Evolutionary conservation across 2,329 filamentous ascomycete species (phyloP).

Genomic region (Plectosphaerella sp.): DNA sequence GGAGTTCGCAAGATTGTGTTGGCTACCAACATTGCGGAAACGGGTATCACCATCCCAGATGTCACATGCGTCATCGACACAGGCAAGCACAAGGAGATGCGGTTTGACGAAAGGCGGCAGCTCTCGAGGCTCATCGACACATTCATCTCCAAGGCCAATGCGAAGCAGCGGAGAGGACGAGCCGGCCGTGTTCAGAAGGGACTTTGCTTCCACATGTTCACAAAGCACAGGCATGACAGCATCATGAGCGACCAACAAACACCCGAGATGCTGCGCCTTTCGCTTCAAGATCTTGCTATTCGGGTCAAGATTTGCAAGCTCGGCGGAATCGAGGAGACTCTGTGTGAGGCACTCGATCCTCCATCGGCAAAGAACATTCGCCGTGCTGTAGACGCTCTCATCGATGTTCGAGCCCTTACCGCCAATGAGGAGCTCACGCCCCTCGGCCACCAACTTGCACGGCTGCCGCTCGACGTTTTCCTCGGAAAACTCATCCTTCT

Average conservation of each 20-base stretch:
- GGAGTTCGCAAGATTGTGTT: slow-evolving; percentile 90
- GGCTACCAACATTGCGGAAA: slow-evolving; percentile 97
- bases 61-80: slow-evolving; percentile 96
- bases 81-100: slow-evolving; percentile 95
- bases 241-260: slow-evolving; percentile 89
- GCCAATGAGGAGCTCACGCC: slow-evolving; percentile 77
- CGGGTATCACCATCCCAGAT: slow-evolving; percentile 96
- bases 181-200: slow-evolving; percentile 94
- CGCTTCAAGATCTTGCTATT: slow-evolving; percentile 90
- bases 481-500: slow-evolving; percentile 89
- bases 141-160: slow-evolving; percentile 93
- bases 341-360: slow-evolving; percentile 83
- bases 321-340: slow-evolving; percentile 85
- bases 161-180: slow-evolving; percentile 88
- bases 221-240: slow-evolving; percentile 80
- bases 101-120: slow-evolving; percentile 90
- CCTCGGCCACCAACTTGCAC: slow-evolving; percentile 80
- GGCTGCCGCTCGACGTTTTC: slow-evolving; percentile 88
- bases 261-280: slow-evolving; percentile 91
- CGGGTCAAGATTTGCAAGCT: slow-evolving; percentile 97
- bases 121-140: slow-evolving; percentile 87
- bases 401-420: slow-evolving; percentile 89
- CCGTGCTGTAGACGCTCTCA: slow-evolving; percentile 83
- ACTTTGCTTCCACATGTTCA: slow-evolving; percentile 94
- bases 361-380: slow-evolving; percentile 90